Conservation (phyloP, 306 rosid genomes). For the Quercus robur region DNA sequence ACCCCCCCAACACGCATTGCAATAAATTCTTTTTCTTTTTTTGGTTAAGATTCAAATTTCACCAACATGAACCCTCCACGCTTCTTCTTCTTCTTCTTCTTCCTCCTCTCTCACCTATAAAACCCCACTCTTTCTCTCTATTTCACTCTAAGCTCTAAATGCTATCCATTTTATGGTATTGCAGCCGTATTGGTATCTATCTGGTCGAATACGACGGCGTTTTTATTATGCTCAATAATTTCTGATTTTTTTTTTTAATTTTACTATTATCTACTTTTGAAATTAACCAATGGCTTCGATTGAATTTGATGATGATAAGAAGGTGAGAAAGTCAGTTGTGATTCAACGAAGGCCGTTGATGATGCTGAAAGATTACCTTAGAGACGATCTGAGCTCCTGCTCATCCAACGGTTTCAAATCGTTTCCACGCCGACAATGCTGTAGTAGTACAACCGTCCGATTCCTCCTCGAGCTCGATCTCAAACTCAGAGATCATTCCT, state of each 20-base stretch:
- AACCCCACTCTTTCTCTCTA: neutral
- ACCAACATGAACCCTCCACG: conserved; percentile 33
- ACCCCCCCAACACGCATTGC: too few relatives aligned
- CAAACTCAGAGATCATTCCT: conserved; percentile 17
- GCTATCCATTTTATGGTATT: too few relatives aligned
- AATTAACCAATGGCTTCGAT: conserved; percentile 27
- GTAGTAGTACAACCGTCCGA: conserved; percentile 38
- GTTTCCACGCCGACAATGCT: conserved; percentile 72
- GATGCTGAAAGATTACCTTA: conserved; percentile 68
- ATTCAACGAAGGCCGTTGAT: conserved; percentile 18
- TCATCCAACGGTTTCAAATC: conserved; percentile 84
- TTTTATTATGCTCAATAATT: neutral
- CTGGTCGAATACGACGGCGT: too few relatives aligned
- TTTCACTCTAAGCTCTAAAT: neutral
- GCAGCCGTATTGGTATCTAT: too few relatives aligned
- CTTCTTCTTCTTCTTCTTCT: conserved; percentile 31
- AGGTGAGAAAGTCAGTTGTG: conserved; percentile 2
- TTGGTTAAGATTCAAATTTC: conserved; percentile 21
- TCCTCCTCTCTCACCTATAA: neutral
- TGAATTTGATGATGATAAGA: conserved; percentile 6
- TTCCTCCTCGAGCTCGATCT: conserved; percentile 51
- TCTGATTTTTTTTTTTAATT: neutral
- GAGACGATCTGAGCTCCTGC: conserved; percentile 69
- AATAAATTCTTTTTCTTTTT: neutral
- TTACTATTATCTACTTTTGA: neutral